These are phyloP conservation scores for Helicostylum pulchrum DNA, from an alignment of 192 early-diverging fungal species.

Conservation along the genomic window DNA sequence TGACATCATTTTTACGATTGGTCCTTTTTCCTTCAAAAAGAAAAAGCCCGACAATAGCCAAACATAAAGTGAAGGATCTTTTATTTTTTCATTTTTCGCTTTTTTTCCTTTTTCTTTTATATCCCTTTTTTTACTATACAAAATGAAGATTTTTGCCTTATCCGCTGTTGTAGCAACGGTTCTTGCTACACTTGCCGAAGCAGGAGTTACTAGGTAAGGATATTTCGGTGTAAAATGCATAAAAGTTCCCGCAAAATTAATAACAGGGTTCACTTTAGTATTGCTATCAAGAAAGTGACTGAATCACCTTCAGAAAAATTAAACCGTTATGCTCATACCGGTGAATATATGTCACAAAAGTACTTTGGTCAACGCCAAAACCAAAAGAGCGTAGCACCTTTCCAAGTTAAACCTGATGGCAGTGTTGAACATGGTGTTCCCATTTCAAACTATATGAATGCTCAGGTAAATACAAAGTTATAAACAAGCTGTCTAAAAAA, in stretches of 20 bases:
- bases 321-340: constrained; percentile 60
- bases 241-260: neutral
- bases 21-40: neutral
- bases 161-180: constrained; percentile 17
- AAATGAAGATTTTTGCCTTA: constrained; percentile 34
- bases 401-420: constrained; percentile 53
- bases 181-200: constrained; percentile 21
- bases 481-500: neutral
- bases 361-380: constrained; percentile 57
- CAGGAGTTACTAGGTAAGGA: constrained; percentile 27
- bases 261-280: constrained; percentile 29
- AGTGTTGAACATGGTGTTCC: constrained; percentile 70
- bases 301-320: constrained; percentile 60
- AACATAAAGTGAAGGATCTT: neutral
- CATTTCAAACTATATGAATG: constrained; percentile 92
- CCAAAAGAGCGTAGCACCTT: constrained; percentile 33
- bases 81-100: constrained; percentile 3
- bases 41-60: neutral
- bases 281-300: constrained; percentile 64
- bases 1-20: neutral
- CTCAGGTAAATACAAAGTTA: constrained; percentile 52
- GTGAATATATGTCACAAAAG: constrained; percentile 71
- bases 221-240: neutral
- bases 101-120: neutral
- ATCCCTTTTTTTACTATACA: neutral